Base-by-base conservation (phyloP, 305 asterid species). In the Euphrasia arctica region DNA sequence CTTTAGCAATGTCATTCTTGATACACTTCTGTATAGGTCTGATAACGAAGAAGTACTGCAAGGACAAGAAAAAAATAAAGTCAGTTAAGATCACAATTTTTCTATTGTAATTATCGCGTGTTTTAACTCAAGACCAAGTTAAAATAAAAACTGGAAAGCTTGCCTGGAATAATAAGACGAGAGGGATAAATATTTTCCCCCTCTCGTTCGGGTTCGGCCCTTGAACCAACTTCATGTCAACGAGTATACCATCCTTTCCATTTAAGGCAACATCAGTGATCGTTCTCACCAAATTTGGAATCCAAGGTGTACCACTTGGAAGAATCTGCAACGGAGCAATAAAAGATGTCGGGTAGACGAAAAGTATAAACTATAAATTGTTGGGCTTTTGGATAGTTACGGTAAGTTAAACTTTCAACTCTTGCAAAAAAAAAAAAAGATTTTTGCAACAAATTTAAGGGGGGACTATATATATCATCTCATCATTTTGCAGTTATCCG, bases 171-270 rank as follows among this genome's bases (percentile, higher is more conserved):
- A 90, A 90, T 68, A 81, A 64, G 72, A 93, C 84, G 42, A 93
- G 65, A 71, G 97, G 98, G 73, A 90, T 93, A 54, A 78, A 73
- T 52, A 80, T 5, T 70, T 91, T 91, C 58, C 98, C 92, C 72
- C 83, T 80, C 45, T 83, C 78, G 62, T 88, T 85, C 0, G 98
- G 86, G 62, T 94, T 89, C 34, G 91, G 96, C 64, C 99, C 99
- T 55, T 88, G 96, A 45, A 94, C 85, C 82, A 94, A 80, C 82
- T 82, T 84, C 75, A 72, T 73, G 78, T 94, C 95, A 13, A 94
- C 77, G 55, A 91, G 75, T 70, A 91, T 79, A 70, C 97, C 68
- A 45, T 59, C 39, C 69, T 87, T 85, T 62, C 90, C 96, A 65
- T 86, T 82, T 64, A 85, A 71, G 77, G 83, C 79, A 12, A 82